Base-by-base conservation (phyloP, 768 basidiomycete species). In the Serendipita vermifera region DNA sequence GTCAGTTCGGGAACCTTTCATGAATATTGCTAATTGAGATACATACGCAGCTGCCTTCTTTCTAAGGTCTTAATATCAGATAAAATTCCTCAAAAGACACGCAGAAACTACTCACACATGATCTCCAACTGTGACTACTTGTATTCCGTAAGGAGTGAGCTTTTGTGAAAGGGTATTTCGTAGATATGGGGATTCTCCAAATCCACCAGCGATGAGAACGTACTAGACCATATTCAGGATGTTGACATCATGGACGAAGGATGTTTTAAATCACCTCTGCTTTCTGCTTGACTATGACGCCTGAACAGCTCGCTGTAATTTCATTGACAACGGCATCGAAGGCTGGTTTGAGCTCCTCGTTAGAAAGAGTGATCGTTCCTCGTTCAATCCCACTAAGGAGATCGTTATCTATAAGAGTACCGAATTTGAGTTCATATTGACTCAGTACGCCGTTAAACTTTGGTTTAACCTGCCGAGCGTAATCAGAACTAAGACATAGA, bases 181-280 rank as follows among this genome's bases (percentile, higher is more conserved):
- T 1, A 56, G 38, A 29, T n/a, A 56, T 3, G n/a, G 55, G 15
- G 55, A 56, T 43, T 56, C 55, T 7, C 38, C 55, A 43, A 56
- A 56, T 3, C 55, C 55, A 3, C 55, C 55, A n/a, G 43, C 55
- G 15, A 56, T 38, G 22, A 51, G n/a, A 11, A 51, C 22, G 27
- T 51, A 29, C 46, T 51, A 51, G 22, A n/a, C n/a, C n/a, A n/a
- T 15, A 14, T 14, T 29, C 22, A 15, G 24, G 9, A 51, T 36
- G 35, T 9, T 9, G 35, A 9, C 9, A n/a, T n/a, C 35, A 36
- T 36, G 35, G 35, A 9, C 9, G 9, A 9, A 36, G 35, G 9
- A 36, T 9, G 9, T 9, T 9, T 36, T 36, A 36, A 9, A 20
- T 51, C 17, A 51, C 46, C 11, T 51, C 22, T n/a, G 31, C n/a